Evolutionary conservation across 768 basidiomycete genomes (phyloP).

Genomic region (Macrocybe gigantea): DNA sequence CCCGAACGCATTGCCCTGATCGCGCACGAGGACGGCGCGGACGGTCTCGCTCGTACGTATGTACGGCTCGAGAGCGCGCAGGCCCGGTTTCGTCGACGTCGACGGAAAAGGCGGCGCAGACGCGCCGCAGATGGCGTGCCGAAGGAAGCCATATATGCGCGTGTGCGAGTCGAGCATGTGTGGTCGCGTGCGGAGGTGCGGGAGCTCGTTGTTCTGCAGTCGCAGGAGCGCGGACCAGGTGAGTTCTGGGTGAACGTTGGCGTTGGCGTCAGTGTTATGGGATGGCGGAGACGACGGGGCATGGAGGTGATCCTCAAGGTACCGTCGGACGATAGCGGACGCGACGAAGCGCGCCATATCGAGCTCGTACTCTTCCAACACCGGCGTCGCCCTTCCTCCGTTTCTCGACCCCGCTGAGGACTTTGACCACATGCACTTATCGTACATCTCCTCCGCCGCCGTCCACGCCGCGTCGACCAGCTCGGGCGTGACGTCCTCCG

Average conservation of each 20-base stretch:
- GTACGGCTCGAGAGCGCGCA: slow-evolving; percentile 21
- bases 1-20: slow-evolving; percentile 64
- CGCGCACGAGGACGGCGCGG: slow-evolving; percentile 50
- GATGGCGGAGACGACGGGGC: not conserved
- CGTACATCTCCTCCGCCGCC: slow-evolving; percentile 24
- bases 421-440: not conserved
- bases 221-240: slow-evolving; percentile 45
- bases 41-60: slow-evolving; percentile 35
- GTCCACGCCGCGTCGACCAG: slow-evolving; percentile 42
- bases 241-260: not conserved
- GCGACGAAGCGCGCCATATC: slow-evolving; percentile 55
- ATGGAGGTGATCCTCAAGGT: slow-evolving; percentile 25
- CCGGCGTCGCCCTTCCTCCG: slow-evolving; percentile 14
- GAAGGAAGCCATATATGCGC: slow-evolving; percentile 49
- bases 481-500: slow-evolving; percentile 28
- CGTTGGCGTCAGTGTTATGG: not conserved
- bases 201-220: slow-evolving; percentile 55
- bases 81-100: slow-evolving; percentile 18
- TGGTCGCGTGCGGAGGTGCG: slow-evolving; percentile 38
- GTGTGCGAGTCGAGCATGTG: slow-evolving; percentile 46
- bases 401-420: no score
- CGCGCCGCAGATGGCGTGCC: slow-evolving; percentile 1
- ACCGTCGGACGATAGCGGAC: slow-evolving; percentile 41
- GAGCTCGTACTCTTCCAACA: slow-evolving; percentile 46
- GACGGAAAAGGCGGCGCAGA: no score